Conservation (phyloP, 352 stramenopile genomes). For the Globisporangium rhizosaccharum region DNA sequence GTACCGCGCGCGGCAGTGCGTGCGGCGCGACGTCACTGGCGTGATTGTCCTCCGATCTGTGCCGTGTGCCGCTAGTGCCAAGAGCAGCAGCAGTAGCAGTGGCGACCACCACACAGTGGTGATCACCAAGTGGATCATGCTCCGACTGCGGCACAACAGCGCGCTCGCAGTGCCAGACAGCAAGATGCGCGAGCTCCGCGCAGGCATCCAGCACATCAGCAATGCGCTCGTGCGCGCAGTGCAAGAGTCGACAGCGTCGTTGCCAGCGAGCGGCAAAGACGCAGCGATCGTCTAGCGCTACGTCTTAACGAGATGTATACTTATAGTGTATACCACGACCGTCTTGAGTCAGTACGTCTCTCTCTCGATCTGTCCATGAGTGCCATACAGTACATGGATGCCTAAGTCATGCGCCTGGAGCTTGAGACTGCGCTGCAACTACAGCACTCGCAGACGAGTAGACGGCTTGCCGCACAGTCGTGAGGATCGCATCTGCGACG, state of each 20-base stretch:
- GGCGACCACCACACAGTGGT: slow-evolving; percentile 2
- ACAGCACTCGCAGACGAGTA: background rate
- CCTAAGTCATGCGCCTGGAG: too few relatives aligned
- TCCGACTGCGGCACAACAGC: slow-evolving; percentile 15
- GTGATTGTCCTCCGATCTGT: slow-evolving; percentile 14
- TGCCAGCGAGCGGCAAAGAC: background rate
- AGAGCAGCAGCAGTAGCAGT: slow-evolving; percentile 4
- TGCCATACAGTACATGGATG: too few relatives aligned
- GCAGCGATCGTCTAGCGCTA: slow-evolving; percentile 3
- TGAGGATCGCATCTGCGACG: slow-evolving; percentile 12
- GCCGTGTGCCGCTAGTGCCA: background rate
- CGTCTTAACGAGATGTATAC: background rate
- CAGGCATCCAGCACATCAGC: slow-evolving; percentile 4
- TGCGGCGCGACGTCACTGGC: slow-evolving; percentile 23
- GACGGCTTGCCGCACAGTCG: slow-evolving; percentile 5
- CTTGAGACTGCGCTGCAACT: too few relatives aligned
- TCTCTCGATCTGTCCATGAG: background rate
- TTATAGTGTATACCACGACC: background rate
- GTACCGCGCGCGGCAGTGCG: slow-evolving; percentile 21
- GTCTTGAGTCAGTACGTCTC: too few relatives aligned
- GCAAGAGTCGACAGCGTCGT: background rate
- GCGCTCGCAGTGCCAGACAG: slow-evolving; percentile 3
- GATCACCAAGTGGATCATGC: slow-evolving; percentile 17
- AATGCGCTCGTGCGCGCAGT: slow-evolving; percentile 11
- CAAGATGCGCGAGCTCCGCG: slow-evolving; percentile 14